Evolutionary conservation across 768 basidiomycete species (phyloP), one percentile per base, ranked within the genome.

Genomic region (Mycena maculata): DNA sequence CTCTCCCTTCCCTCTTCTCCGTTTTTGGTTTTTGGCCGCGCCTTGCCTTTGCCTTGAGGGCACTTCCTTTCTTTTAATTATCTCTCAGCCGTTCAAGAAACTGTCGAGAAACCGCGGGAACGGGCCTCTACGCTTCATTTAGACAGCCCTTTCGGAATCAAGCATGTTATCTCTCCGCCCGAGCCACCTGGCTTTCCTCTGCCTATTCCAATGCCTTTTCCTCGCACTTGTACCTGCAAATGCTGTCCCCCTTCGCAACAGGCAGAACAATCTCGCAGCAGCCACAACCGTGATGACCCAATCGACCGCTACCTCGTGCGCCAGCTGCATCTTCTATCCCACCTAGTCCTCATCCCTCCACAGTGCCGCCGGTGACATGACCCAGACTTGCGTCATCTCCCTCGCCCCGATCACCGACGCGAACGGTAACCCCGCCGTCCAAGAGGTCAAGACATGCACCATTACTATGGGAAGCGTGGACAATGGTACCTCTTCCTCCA

Each of bases 361-460:
- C 66, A 89, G 88, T 57, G 62, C 82, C 48, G 78, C 82, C 61
- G 89, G 90, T 20, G 75, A 77, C 30, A 78, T 88, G 76, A 86
- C 81, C 44, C 81, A 88, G 78, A 88, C 83, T n/a, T 92, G 90
- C 74, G 80, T 84, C 12, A 78, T 88, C 52, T 85, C 86, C 12
- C 80, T 90, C 50, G 88, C 85, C 5, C 89, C 87, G 8, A 81
- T 85, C 47, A 84, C 80, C 55, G 85, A 83, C 69, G 73, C 76
- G 4, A 78, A 83, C 69, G 89, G 88, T 20, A 71, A 83, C n/a
- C 78, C 79, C 45, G 83, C 82, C 16, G 80, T 90, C 23, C 78
- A 83, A 71, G 84, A 90, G 70, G 84, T 89, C 52, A 79, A 79
- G 70, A 82, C 80, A 31, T 91, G 90, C 72, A 85, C 83, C 27